These are phyloP conservation scores for Saccharomyces mikatae DNA, from an alignment of 805 yeast species.

Conservation along the genomic window DNA sequence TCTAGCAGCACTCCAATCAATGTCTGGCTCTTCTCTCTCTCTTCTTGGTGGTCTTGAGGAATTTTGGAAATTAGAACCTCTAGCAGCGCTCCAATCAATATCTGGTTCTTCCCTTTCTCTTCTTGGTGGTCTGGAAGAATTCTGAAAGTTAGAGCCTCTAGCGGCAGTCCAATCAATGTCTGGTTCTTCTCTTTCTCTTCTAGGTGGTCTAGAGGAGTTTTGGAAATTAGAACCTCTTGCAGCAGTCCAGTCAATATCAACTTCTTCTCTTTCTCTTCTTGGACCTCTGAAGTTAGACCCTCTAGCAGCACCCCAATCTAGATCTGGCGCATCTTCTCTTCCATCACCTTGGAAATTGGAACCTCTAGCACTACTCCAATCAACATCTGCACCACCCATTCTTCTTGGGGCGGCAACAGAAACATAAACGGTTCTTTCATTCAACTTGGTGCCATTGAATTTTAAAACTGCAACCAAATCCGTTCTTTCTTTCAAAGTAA, in stretches of 20 bases:
- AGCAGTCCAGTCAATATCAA: slow-evolving; percentile 27
- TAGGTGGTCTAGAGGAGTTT: slow-evolving; percentile 24
- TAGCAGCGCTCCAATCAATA: slow-evolving; percentile 36
- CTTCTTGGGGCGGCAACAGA: slow-evolving; percentile 72
- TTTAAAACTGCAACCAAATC: slow-evolving; percentile 68
- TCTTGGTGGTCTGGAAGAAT: slow-evolving; percentile 20
- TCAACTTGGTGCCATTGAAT: slow-evolving; percentile 59
- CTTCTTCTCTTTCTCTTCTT: slow-evolving; percentile 31
- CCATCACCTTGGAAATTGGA: slow-evolving; percentile 21
- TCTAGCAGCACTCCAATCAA: slow-evolving; percentile 40
- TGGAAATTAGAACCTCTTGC: slow-evolving; percentile 33
- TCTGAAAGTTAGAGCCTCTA: slow-evolving; percentile 32
- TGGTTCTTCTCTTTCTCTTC: slow-evolving; percentile 37
- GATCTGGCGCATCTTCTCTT: slow-evolving; percentile 35
- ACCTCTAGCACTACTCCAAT: slow-evolving; percentile 39
- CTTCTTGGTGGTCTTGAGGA: slow-evolving; percentile 28
- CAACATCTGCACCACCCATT: slow-evolving; percentile 40
- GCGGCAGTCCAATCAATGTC: slow-evolving; percentile 53
- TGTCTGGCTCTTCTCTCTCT: slow-evolving; percentile 35
- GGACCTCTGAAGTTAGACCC: slow-evolving; percentile 31
- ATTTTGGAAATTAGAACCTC: slow-evolving; percentile 27
- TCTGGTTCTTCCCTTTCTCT: slow-evolving; percentile 33
- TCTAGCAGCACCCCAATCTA: slow-evolving; percentile 49
- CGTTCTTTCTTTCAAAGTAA: slow-evolving; percentile 71
- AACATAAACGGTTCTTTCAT: slow-evolving; percentile 61